These are phyloP conservation scores for Phascolomyces articulosus DNA, from an alignment of 371 early-diverging fungal genomes.

Conservation along the genomic window DNA sequence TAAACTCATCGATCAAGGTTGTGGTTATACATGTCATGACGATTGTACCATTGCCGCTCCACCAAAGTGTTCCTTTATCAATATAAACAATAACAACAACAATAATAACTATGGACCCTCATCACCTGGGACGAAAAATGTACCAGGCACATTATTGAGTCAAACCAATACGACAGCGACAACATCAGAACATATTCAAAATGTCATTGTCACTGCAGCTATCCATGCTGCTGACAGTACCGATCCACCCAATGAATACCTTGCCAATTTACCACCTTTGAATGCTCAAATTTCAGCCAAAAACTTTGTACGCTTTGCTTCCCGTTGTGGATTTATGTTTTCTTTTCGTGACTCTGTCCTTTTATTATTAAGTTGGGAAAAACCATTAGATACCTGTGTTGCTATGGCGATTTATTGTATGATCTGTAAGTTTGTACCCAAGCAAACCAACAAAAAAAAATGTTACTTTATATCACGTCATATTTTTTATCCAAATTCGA, in stretches of 20 bases:
- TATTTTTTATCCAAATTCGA: neutral
- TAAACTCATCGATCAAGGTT: conserved; percentile 1
- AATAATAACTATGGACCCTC: neutral
- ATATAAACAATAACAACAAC: neutral
- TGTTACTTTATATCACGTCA: neutral
- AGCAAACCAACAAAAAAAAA: neutral
- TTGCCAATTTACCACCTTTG: conserved; percentile 40
- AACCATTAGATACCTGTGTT: conserved; percentile 39
- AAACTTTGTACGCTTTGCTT: conserved; percentile 48
- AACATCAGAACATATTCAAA: conserved; percentile 31
- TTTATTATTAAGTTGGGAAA: conserved; percentile 51
- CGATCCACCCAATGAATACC: conserved; percentile 32
- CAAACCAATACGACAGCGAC: neutral
- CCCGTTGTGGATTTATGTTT: conserved; percentile 51
- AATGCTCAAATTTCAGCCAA: conserved; percentile 47
- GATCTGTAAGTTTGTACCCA: conserved; percentile 32
- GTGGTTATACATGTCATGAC: neutral
- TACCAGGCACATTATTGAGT: neutral
- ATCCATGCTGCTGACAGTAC: conserved; percentile 33
- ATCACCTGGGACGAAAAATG: neutral
- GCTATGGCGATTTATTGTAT: conserved; percentile 41
- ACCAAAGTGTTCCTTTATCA: neutral
- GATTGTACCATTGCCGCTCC: conserved; percentile 6
- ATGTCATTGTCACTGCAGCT: conserved; percentile 44
- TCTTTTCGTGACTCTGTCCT: conserved; percentile 39